Conservation (phyloP, 1,284 basidiomycete genomes). For the Ganoderma resinaceum region DNA sequence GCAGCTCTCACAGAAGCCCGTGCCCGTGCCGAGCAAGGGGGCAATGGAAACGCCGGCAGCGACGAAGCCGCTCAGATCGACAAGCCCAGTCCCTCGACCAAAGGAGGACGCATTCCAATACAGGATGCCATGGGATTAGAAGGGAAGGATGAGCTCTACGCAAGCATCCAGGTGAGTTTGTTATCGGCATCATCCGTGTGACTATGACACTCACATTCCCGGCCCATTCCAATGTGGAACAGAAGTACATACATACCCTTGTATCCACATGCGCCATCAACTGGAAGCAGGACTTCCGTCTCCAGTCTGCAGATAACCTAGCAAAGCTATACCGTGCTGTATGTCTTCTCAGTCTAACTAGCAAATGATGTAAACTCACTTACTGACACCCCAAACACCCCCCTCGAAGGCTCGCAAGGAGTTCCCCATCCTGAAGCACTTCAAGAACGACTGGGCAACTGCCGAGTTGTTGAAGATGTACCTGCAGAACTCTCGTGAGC, state of each 20-base stretch:
- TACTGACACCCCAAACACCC: no score
- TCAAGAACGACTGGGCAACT: constrained; percentile 8
- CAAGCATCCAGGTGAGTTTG: constrained; percentile 6
- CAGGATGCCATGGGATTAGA: neutral
- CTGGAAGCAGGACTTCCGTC: constrained; percentile 16
- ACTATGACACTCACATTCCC: no score
- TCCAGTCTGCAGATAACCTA: constrained; percentile 6
- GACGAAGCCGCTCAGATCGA: neutral
- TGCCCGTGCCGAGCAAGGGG: no score
- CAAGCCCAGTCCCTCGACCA: neutral
- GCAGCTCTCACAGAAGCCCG: neutral
- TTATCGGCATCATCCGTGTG: no score
- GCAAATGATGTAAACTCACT: neutral
- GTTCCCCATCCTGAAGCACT: constrained; percentile 9
- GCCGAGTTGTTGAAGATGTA: constrained; percentile 6
- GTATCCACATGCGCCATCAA: constrained; percentile 9
- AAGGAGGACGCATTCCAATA: neutral
- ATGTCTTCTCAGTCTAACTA: neutral
- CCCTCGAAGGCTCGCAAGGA: constrained; percentile 20
- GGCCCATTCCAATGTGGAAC: no score
- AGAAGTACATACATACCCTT: constrained; percentile 9
- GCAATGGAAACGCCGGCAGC: neutral
- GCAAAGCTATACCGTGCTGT: constrained; percentile 7
- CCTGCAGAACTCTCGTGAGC: constrained; percentile 10
- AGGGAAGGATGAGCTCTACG: neutral